These are phyloP conservation scores for Lasiodiplodia citricola DNA, from an alignment of 2,329 filamentous ascomycete genomes.

Conservation along the genomic window DNA sequence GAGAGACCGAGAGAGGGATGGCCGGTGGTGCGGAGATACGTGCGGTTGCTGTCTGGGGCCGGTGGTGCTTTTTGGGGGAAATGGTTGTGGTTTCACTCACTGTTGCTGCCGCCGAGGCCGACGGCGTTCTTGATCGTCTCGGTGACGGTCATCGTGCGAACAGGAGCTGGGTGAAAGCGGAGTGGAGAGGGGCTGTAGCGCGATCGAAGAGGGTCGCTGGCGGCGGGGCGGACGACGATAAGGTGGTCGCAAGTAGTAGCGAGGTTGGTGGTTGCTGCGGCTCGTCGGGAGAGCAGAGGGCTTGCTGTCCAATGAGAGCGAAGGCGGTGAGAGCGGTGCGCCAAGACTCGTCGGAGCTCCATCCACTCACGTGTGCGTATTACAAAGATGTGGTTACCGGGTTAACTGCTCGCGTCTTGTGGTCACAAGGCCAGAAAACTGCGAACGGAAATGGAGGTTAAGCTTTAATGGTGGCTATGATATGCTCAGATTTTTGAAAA, in stretches of 20 bases:
- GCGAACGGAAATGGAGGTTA: neutral
- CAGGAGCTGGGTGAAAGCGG: neutral
- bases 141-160: conserved; percentile 45
- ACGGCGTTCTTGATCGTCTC: conserved; percentile 56
- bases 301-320: neutral
- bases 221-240: neutral
- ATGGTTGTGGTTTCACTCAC: conserved; percentile 25
- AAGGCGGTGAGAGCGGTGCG: neutral
- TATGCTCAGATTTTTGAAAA: neutral
- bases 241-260: neutral
- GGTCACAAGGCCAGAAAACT: neutral
- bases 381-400: neutral
- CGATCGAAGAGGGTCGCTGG: neutral
- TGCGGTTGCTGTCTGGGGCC: neutral
- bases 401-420: neutral
- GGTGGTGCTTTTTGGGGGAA: conserved; percentile 4
- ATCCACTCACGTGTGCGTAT: neutral
- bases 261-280: conserved; percentile 9
- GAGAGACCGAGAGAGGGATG: neutral
- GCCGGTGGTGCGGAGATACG: neutral
- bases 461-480: too few relatives aligned
- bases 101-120: conserved; percentile 46
- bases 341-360: neutral
- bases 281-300: neutral
- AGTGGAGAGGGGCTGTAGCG: neutral